Evolutionary conservation across 345 rosid genomes (phyloP), one percentile per base, ranked within the genome.

Genomic region (Odontarrhena argentea): DNA sequence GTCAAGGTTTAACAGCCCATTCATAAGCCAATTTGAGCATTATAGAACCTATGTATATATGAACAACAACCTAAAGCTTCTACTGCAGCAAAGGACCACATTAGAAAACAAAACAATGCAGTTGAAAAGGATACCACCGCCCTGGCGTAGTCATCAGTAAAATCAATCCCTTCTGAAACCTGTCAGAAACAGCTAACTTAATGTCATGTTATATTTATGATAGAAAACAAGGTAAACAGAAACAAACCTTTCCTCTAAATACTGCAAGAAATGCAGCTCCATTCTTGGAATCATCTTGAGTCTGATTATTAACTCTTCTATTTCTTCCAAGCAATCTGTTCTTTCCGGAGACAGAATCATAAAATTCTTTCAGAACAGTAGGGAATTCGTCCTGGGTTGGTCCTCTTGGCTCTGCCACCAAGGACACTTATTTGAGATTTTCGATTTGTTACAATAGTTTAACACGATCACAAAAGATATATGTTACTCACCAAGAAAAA

Each of bases 121-220:
- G 28, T 46, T 47, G 12, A 69, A 61, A 82, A 88, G 96, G 96
- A 94, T 94, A 94, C 97, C 71, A 91, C 99, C 8, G 83, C 96
- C 62, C 99, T 87, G 74, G 99, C 99, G 70, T 94, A 85, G 70
- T 94, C 90, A 78, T 94, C 97, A 71, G 91, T 78, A 77, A 94
- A 94, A 81, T 94, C 97, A 55, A 94, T 85, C 65, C 99, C 99
- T 82, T 94, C 97, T 10, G 99, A 94, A 67, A 88, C 99, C 99
- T 94, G 87, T 80, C 63, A 66, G 68, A 45, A 80, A 60, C 67
- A 18, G 22, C 22, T 18, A 18, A 18, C 22, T 18, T 18, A 18
- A 18, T 18, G 22, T 18, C 22, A 18, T 18, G 22, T 18, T 18
- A 18, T 18, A 18, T 18, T 18, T 18, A 18, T 18, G 22, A 50